Percentiles rank a stretch among this genome's conserved stretches.
These are phyloP conservation scores for Talaromyces atroroseus DNA, from an alignment of 2,329 filamentous ascomycete genomes.

Conservation along the genomic window DNA sequence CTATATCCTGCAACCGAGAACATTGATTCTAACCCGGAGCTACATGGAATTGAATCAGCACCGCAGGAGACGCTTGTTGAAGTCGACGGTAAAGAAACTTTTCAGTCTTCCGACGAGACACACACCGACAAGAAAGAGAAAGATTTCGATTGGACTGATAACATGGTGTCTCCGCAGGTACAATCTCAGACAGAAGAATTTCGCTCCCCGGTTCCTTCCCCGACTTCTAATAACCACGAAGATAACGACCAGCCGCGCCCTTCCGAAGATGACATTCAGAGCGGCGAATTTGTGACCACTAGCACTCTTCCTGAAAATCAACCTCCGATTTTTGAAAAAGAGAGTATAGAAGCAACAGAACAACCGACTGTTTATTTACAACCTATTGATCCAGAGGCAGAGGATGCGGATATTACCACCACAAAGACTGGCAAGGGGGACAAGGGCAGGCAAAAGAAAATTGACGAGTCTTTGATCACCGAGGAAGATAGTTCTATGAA, in stretches of 20 bases:
- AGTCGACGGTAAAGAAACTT: conserved; percentile 42
- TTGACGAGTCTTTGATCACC: conserved; percentile 8
- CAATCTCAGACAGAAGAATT: conserved; percentile 31
- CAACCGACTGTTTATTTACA: background rate
- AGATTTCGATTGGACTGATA: conserved; percentile 41
- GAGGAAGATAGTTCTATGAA: conserved; percentile 7
- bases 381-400: background rate
- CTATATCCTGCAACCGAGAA: conserved; percentile 17
- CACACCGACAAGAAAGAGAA: conserved; percentile 32
- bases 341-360: background rate
- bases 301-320: background rate
- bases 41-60: conserved; percentile 24
- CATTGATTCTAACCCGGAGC: conserved; percentile 17
- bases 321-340: background rate
- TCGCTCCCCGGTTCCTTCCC: conserved; percentile 29
- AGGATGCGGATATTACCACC: conserved; percentile 1
- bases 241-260: conserved; percentile 13
- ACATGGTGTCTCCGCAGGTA: conserved; percentile 41
- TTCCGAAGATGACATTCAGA: conserved; percentile 16
- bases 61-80: conserved; percentile 27
- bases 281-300: background rate
- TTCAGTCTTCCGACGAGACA: conserved; percentile 37
- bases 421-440: conserved; percentile 8
- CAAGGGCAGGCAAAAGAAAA: conserved; percentile 20
- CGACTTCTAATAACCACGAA: conserved; percentile 25